Evolutionary conservation across 2,329 filamentous ascomycete species (phyloP).

Genomic region (Penicillium olsonii): DNA sequence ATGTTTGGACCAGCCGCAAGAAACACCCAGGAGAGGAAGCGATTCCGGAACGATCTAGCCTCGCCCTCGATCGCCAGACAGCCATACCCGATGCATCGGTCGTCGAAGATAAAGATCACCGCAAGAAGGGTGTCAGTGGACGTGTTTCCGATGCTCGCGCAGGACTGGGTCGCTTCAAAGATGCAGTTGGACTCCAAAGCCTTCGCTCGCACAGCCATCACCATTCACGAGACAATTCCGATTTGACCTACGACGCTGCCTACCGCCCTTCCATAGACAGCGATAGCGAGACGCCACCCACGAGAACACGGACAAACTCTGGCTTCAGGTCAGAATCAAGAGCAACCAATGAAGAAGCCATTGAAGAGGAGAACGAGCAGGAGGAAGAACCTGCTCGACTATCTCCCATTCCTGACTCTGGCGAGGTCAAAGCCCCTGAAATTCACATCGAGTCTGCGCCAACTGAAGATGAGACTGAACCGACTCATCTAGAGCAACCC

Average conservation of each 20-base stretch:
- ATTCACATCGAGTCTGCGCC: constrained; percentile 35
- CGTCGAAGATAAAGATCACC: constrained; percentile 43
- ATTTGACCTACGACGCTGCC: constrained; percentile 31
- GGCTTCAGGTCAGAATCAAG: constrained; percentile 19
- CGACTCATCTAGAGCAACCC: constrained; percentile 15
- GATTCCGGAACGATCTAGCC: constrained; percentile 29
- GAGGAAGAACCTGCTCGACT: constrained; percentile 1
- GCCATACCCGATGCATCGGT: constrained; percentile 31
- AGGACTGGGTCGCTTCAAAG: constrained; percentile 81
- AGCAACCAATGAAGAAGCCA: constrained; percentile 16
- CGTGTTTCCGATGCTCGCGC: constrained; percentile 79
- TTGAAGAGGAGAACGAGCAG: constrained; percentile 18
- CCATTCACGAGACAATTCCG: constrained; percentile 36
- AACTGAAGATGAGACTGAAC: constrained; percentile 19
- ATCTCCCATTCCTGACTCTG: constrained; percentile 9
- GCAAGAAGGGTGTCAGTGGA: constrained; percentile 74
- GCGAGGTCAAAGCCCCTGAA: constrained; percentile 31
- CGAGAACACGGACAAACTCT: constrained; percentile 18
- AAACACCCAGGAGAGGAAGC: constrained; percentile 43
- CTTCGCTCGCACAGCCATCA: constrained; percentile 45
- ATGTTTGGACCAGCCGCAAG: constrained; percentile 47
- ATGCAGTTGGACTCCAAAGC: constrained; percentile 65
- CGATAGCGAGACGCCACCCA: constrained; percentile 25
- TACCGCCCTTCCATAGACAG: constrained; percentile 32
- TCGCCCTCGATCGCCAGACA: constrained; percentile 33